phyloP scores from a whole-genome alignment of 208 protist genomes.

The Naegleria gruberi region DNA sequence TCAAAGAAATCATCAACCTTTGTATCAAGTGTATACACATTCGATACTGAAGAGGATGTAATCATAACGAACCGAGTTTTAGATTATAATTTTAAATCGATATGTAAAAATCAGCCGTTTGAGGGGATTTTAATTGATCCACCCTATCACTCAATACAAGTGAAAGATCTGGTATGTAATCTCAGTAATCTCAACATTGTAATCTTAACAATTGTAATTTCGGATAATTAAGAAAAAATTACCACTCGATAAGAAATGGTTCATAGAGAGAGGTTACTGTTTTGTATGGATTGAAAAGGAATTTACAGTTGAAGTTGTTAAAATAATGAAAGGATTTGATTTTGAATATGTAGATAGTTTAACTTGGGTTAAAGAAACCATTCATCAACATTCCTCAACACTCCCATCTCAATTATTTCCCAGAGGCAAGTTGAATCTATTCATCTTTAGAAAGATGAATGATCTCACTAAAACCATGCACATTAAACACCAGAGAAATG shows the following conservation, averaged over 20 bases:
- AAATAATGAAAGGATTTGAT: neutral
- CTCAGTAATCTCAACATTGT: no score
- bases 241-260: neutral
- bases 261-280: neutral
- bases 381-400: neutral
- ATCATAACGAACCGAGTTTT: neutral
- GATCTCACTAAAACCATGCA: neutral
- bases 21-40: neutral
- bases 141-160: neutral
- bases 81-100: neutral
- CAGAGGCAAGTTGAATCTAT: neutral
- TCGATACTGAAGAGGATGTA: neutral
- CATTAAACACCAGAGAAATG: neutral
- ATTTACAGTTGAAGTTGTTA: neutral
- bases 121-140: neutral
- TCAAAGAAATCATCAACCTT: neutral
- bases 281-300: conserved; percentile 6
- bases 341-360: conserved; percentile 12
- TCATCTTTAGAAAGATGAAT: conserved; percentile 11
- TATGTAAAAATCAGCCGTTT: neutral
- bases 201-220: neutral
- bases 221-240: neutral
- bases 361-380: neutral
- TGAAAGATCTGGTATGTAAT: neutral
- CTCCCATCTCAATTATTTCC: neutral